Evolutionary conservation across 2,329 filamentous ascomycete species (phyloP), one percentile per base, ranked within the genome.

Genomic region (Fusarium sp.): DNA sequence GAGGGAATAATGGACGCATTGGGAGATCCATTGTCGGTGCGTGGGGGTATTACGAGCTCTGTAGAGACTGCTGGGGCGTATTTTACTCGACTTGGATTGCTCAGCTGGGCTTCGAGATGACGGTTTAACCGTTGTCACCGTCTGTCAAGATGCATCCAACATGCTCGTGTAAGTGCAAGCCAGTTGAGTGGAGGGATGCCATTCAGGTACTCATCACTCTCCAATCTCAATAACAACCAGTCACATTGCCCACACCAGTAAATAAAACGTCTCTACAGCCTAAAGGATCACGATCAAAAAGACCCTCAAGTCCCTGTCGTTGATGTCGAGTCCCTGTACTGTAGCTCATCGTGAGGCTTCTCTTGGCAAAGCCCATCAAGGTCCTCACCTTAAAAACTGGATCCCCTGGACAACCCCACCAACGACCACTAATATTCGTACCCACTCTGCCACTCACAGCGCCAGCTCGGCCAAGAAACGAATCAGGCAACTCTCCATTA

Each of bases 341-440:
- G 35, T 53, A 13, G n/a, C 20, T n/a, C 38, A 59, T 69, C 63
- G 67, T 30, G 56, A 69, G 61, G 63, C 57, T 73, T 61, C 55
- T 61, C 70, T 70, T 77, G 72, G 72, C 72, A 56, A 63, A 3
- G 70, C 28, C 75, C 69, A 77, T 77, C 75, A 77, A 63, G 75
- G 75, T 77, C 73, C 75, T 77, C 73, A 72, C 63, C 68, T 73
- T 73, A 69, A 75, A 75, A 66, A 74, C 42, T 61, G 71, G 62
- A 58, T 6, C 55, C 44, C 44, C 24, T 44, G n/a, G 24, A 13
- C 22, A 42, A 53, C 24, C 51, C 72, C 72, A 55, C 72, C 28
- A 51, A 14, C 39, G 41, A 10, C 61, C 35, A 22, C 35, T 32
- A 56, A 45, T 30, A 8, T 26, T 53, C 12, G 50, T 53, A 35